Evolutionary conservation across 2,329 filamentous ascomycete species (phyloP), one percentile per base, ranked within the genome.

Genomic region (Nothophoma quercina): DNA sequence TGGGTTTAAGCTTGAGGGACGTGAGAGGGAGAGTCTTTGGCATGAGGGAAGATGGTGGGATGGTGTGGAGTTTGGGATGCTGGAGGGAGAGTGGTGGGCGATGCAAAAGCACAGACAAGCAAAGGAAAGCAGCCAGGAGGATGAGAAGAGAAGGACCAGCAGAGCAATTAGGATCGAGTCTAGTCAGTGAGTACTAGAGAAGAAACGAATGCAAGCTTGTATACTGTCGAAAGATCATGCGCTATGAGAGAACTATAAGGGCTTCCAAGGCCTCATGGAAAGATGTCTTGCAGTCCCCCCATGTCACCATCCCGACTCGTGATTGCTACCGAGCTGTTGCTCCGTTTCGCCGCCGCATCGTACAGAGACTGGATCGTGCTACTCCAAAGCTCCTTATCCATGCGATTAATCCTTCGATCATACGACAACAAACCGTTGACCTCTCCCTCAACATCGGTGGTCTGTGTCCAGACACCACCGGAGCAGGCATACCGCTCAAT

Each of bases 401-500:
- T 81, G 1, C 87, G 77, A 26, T 87, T 67, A 0, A 88, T 51
- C 0, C 86, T 77, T 1, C 88, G 82, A 68, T 90, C 87, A 61
- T 89, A 89, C 0, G 87, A 89, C 60, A 89, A 69, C 50, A 91
- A 75, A 0, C 88, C 88, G 60, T 90, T 91, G 7, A 90, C 85
- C 68, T 90, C 88, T 4, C 87, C 88, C 67, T 90, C 88, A 0
- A 90, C 88, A 61, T 90, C 88, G 0, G 85, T 88, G 0, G 87
- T 90, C 75, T 90, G 88, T 1, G 88, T 90, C 81, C 86, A 90
- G 0, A 90, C 82, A 9, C 82, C 88, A 0, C 84, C 88, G 26
- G 83, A 88, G 72, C 88, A 90, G 0, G 83, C 79, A 49, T 79
- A 89, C 9, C 72, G 73, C 51, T 83, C 78, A 10, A 79, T 70